phyloP scores from a whole-genome alignment of 2,329 filamentous ascomycete genomes.

The Arachnopeziza araneosa region DNA sequence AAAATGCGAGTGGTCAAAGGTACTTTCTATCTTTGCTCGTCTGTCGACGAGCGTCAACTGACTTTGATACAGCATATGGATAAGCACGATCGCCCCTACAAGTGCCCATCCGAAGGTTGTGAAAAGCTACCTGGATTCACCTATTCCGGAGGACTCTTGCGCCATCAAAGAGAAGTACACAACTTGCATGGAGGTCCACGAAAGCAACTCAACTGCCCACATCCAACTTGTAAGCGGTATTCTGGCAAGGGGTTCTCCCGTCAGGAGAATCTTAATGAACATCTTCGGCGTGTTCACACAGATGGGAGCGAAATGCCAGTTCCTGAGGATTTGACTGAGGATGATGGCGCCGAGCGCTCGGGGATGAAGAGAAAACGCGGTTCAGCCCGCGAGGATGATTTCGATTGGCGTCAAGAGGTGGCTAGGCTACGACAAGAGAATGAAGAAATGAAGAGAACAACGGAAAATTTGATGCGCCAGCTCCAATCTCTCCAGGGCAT shows the following conservation, averaged over 20 bases:
- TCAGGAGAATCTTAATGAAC: constrained; percentile 90
- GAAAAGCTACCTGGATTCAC: constrained; percentile 92
- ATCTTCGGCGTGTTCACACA: constrained; percentile 82
- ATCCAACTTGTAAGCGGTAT: constrained; percentile 82
- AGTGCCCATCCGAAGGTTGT: constrained; percentile 75
- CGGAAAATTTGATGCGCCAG: constrained; percentile 32
- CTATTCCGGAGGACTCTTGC: constrained; percentile 82
- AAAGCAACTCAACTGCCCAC: constrained; percentile 81
- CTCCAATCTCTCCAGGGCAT: constrained; percentile 20
- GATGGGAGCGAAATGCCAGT: constrained; percentile 33
- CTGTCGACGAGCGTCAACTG: neutral
- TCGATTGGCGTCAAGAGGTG: constrained; percentile 53
- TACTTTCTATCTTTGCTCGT: constrained; percentile 34
- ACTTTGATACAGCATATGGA: constrained; percentile 72
- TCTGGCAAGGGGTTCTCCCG: constrained; percentile 85
- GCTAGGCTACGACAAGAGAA: constrained; percentile 64
- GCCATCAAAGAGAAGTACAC: constrained; percentile 92
- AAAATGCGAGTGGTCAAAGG: constrained; percentile 84
- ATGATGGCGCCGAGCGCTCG: constrained; percentile 41
- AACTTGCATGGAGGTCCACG: constrained; percentile 68
- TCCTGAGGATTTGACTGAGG: constrained; percentile 35
- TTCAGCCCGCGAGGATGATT: constrained; percentile 36
- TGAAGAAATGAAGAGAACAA: constrained; percentile 48
- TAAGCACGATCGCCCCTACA: constrained; percentile 91
- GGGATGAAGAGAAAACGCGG: constrained; percentile 40